Percentiles rank a stretch among this genome's conserved stretches.
Conservation (phyloP, 2,329 filamentous ascomycete genomes). For the Nakataea oryzae region DNA sequence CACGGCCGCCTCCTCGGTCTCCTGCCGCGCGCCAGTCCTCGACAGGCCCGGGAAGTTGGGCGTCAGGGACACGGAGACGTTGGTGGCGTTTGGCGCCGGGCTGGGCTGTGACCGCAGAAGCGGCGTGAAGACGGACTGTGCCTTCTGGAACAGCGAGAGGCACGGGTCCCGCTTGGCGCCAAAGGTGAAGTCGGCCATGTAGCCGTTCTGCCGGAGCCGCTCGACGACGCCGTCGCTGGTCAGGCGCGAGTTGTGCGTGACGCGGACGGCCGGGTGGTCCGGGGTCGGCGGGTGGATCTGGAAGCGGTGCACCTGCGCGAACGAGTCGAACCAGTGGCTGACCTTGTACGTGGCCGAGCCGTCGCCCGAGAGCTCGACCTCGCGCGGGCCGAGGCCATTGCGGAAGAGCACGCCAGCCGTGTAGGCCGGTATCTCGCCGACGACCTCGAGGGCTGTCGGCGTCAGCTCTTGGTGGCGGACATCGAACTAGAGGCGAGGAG, state of each 20-base stretch:
- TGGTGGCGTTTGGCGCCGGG: neutral
- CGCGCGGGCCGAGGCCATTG: constrained; percentile 4
- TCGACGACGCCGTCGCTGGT: constrained; percentile 56
- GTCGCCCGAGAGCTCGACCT: constrained; percentile 1
- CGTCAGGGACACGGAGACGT: constrained; percentile 2
- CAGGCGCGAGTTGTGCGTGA: constrained; percentile 6
- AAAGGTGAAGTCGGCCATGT: constrained; percentile 41
- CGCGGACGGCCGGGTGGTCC: constrained; percentile 1
- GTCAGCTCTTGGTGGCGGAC: constrained; percentile 5
- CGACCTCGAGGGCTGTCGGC: constrained; percentile 3
- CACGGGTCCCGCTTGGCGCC: constrained; percentile 6
- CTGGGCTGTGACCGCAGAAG: neutral
- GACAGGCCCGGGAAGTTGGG: constrained; percentile 4
- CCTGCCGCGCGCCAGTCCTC: neutral
- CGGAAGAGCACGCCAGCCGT: constrained; percentile 6
- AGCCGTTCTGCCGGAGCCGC: constrained; percentile 74
- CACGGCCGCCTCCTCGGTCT: neutral
- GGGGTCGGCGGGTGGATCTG: constrained; percentile 4
- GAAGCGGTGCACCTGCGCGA: constrained; percentile 6
- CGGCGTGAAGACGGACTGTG: constrained; percentile 1
- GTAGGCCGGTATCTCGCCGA: constrained; percentile 4
- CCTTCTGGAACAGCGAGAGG: constrained; percentile 5
- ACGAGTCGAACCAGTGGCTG: constrained; percentile 6
- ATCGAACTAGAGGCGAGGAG: constrained; percentile 2
- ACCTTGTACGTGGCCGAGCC: neutral